Percentiles rank a stretch among this genome's conserved stretches.
Evolutionary conservation across 371 early-diverging fungal species (phyloP).

Genomic region (Vairimorpha necatrix): DNA sequence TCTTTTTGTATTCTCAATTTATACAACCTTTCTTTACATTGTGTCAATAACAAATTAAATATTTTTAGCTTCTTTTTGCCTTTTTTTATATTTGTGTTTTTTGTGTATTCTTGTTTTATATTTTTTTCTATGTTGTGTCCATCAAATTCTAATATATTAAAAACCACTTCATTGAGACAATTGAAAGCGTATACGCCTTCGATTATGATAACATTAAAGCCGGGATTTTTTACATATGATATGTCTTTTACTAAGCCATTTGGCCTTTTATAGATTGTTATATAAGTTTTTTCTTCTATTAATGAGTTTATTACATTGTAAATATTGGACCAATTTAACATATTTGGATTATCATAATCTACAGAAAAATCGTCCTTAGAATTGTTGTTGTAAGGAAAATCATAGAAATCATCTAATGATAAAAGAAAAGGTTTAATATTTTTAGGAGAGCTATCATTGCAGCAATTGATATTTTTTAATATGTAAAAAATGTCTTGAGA

Average conservation of each 20-base stretch:
- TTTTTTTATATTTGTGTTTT: not conserved
- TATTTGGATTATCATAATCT: conserved; percentile 9
- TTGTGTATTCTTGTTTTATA: conserved; percentile 26
- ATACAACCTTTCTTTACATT: not conserved
- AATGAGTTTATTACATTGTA: not conserved
- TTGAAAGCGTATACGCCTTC: conserved; percentile 56
- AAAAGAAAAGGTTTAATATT: not conserved
- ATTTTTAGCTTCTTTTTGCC: not conserved
- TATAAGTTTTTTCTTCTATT: not conserved
- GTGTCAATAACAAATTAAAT: not conserved
- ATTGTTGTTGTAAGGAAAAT: not conserved
- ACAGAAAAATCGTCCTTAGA: not conserved
- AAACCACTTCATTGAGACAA: conserved; percentile 33
- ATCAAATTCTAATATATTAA: conserved; percentile 45
- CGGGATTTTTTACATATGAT: conserved; percentile 11
- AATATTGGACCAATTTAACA: not conserved
- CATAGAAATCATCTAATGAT: not conserved
- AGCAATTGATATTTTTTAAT: not conserved
- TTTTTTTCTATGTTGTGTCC: conserved; percentile 20
- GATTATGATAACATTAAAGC: conserved; percentile 44
- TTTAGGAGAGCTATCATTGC: too few relatives aligned
- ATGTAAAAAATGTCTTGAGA: not conserved
- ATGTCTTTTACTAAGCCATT: not conserved
- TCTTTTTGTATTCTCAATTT: not conserved
- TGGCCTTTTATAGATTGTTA: not conserved